Conservation (phyloP, 139 green algal species). For the Edaphochlamys debaryana region DNA sequence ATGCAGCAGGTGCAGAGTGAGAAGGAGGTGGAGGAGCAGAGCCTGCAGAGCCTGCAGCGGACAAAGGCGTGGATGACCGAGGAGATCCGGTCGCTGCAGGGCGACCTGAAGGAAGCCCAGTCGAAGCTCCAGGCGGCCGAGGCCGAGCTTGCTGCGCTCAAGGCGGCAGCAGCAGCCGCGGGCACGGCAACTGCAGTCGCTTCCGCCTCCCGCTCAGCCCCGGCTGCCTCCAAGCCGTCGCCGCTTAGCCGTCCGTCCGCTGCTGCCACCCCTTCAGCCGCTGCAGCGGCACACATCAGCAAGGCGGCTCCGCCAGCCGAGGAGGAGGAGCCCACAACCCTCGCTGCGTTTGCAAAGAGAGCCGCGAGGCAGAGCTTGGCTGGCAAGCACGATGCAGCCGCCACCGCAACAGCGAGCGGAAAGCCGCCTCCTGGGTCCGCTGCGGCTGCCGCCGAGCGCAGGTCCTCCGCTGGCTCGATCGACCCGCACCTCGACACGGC, state of each 20-base stretch:
- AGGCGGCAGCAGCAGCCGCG: not conserved
- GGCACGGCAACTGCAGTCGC: not conserved
- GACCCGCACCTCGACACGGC: not conserved
- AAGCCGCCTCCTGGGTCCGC: no score
- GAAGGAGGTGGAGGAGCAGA: slow-evolving; percentile 29
- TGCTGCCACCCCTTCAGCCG: no score
- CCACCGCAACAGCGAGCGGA: not conserved
- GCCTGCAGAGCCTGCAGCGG: slow-evolving; percentile 16
- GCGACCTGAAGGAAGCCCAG: not conserved
- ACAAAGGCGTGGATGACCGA: slow-evolving; percentile 35
- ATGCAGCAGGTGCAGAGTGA: slow-evolving; percentile 28
- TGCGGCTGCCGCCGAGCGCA: not conserved
- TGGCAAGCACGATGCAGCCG: no score
- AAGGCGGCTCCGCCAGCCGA: no score
- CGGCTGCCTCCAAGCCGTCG: no score
- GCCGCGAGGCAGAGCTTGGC: no score
- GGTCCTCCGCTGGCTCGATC: no score
- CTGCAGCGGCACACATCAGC: not conserved
- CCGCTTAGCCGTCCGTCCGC: no score
- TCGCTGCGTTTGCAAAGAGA: no score
- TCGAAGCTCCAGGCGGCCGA: not conserved
- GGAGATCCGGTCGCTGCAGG: slow-evolving; percentile 28
- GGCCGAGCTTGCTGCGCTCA: not conserved
- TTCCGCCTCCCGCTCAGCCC: no score
- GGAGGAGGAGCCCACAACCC: no score